phyloP scores from a whole-genome alignment of 2,329 filamentous ascomycete species.

The Ascosphaera apis region DNA sequence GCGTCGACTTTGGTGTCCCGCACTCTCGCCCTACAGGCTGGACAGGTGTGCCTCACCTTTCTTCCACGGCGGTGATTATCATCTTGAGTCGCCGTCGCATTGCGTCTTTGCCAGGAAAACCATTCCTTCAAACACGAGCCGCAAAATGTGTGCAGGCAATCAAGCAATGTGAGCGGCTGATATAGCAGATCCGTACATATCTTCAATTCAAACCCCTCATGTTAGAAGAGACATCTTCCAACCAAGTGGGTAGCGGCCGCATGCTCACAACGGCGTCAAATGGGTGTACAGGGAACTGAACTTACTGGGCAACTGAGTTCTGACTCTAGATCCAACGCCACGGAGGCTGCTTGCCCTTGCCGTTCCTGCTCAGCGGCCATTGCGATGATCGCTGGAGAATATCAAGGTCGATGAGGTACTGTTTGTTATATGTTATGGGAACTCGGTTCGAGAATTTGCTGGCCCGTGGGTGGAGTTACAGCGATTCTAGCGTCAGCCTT shows the following conservation, averaged over 20 bases:
- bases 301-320: slow-evolving; percentile 88
- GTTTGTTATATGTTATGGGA: not conserved
- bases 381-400: not conserved
- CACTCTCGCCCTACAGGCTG: slow-evolving; percentile 70
- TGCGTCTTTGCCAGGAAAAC: slow-evolving; percentile 49
- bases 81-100: slow-evolving; percentile 28
- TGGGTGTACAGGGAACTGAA: slow-evolving; percentile 8
- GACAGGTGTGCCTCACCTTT: slow-evolving; percentile 39
- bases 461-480: no score
- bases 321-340: slow-evolving; percentile 52
- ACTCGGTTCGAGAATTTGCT: no score
- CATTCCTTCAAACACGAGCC: slow-evolving; percentile 88
- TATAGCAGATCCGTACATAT: slow-evolving; percentile 93
- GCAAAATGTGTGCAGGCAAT: slow-evolving; percentile 91
- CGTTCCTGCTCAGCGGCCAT: not conserved
- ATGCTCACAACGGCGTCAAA: slow-evolving; percentile 1
- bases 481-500: no score
- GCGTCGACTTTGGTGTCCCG: slow-evolving; percentile 78
- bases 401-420: not conserved
- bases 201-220: slow-evolving; percentile 22
- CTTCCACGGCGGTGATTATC: slow-evolving; percentile 15
- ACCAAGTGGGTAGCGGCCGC: no score
- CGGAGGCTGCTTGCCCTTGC: slow-evolving; percentile 7
- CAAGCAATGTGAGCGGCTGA: slow-evolving; percentile 72
- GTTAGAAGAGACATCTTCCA: not conserved